A percentile compares a stretch with the other conserved stretches of the same genome.
phyloP scores from a whole-genome alignment of 148 eudicot genomes.

The Vaccinium macrocarpon region DNA sequence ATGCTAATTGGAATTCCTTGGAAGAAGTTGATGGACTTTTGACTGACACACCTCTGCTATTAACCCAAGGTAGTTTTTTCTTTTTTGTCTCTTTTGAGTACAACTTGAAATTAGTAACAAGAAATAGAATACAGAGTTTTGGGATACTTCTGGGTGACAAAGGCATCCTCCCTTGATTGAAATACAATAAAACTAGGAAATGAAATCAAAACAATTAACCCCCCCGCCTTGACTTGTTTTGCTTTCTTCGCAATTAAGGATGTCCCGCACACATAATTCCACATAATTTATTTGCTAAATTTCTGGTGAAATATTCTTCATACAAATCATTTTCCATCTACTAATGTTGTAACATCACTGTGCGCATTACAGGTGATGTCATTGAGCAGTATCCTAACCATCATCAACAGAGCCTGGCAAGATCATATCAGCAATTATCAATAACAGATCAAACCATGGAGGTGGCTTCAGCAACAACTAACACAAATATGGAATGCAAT shows the following conservation, averaged over 20 bases:
- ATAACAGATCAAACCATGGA: slow-evolving; percentile 5
- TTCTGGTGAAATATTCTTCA: not conserved
- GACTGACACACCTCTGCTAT: slow-evolving; percentile 26
- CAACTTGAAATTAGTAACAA: not conserved
- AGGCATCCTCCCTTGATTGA: not conserved
- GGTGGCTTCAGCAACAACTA: not conserved
- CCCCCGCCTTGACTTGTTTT: too few relatives aligned
- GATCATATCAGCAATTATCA: not conserved
- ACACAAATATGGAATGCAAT: not conserved
- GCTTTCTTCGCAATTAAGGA: not conserved
- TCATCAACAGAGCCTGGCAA: slow-evolving; percentile 5
- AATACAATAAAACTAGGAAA: not conserved
- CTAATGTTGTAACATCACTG: not conserved
- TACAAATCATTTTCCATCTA: not conserved
- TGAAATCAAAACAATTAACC: not conserved
- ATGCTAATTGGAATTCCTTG: slow-evolving; percentile 35
- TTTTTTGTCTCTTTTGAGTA: not conserved
- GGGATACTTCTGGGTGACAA: not conserved
- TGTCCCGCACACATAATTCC: not conserved
- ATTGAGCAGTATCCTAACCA: not conserved
- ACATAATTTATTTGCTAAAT: too few relatives aligned
- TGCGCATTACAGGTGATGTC: not conserved
- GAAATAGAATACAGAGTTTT: not conserved
- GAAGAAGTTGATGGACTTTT: slow-evolving; percentile 35
- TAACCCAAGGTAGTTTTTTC: slow-evolving; percentile 40